Percentiles rank a stretch among this genome's conserved stretches.
Conservation (phyloP, 2,329 filamentous ascomycete species). For the Fusarium pseudoanthophilum region DNA sequence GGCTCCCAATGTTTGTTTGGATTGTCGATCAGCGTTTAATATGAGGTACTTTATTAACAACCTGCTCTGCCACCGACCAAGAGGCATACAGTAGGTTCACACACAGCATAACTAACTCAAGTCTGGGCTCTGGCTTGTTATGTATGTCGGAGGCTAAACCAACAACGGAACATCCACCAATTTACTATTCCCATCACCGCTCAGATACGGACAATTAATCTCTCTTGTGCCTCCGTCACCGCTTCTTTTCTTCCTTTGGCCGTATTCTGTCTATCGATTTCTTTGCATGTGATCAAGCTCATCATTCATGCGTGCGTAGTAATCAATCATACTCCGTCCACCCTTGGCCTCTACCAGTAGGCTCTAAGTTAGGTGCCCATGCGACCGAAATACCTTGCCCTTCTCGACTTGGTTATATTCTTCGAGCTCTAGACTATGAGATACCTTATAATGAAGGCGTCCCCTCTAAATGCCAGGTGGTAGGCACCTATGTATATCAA, state of each 20-base stretch:
- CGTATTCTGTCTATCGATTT: background rate
- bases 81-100: background rate
- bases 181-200: constrained; percentile 18
- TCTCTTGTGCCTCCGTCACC: constrained; percentile 21
- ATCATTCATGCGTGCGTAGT: background rate
- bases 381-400: background rate
- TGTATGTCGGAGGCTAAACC: constrained; percentile 17
- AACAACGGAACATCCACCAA: background rate
- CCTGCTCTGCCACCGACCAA: background rate
- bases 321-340: background rate
- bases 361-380: background rate
- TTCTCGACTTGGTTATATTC: background rate
- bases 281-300: constrained; percentile 26
- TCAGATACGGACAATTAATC: constrained; percentile 12
- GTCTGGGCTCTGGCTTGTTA: background rate
- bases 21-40: background rate
- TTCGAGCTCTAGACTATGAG: background rate
- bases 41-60: background rate
- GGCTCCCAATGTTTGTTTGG: background rate
- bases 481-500: background rate
- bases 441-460: background rate
- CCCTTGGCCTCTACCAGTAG: background rate
- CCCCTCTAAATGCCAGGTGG: background rate
- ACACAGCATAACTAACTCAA: background rate
- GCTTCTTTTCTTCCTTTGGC: constrained; percentile 26